Base-by-base conservation (phyloP, 176 grass and related monocot species). In the Ananas comosus region DNA sequence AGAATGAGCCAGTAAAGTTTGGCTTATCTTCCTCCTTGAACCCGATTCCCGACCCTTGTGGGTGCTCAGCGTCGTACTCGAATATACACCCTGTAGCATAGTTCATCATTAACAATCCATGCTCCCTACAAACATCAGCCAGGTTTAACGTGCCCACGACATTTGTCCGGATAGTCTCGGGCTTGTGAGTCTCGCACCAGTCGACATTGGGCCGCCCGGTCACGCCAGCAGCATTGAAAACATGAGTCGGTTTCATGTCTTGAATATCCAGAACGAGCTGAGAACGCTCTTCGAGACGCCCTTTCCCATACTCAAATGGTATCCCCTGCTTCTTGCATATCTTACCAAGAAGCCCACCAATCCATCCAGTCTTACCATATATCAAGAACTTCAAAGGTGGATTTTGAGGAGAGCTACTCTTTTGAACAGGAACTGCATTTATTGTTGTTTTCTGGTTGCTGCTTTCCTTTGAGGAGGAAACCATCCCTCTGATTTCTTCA, bases 81-180 rank as follows among this genome's bases (percentile, higher is more conserved):
- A 91, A 91, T 69, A 91, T 87, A 78, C 84, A 91, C 12, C 84
- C 84, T 71, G 84, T 87, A 59, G 84, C 84, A 86, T 91, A 91
- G 72, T 91, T 91, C 48, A 91, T 75, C 80, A 91, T 75, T 59
- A 87, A 76, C 70, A 91, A 75, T 13, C 88, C 88, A 17, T 87
- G 74, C 74, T 84, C 84, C 13, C 78, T 51, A 25, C 88, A 91
- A 76, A 87, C 84, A 81, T 91, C 84, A 68, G 84, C 81, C 49
- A 91, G 80, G 76, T 86, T 91, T 75, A 91, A 74, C 4, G 88
- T 91, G 72, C 84, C 88, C 3, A 83, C 84, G 42, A 84, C 83
- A 83, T 91, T 91, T 67, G 80, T 84, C 51, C 84, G 84, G 69
- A 91, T 91, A 14, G 88, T 91, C 2, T 91, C 84, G 70, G 80